Evolutionary conservation across 495 filamentous ascomycete species (phyloP).

Genomic region (Penicillium coffeae): DNA sequence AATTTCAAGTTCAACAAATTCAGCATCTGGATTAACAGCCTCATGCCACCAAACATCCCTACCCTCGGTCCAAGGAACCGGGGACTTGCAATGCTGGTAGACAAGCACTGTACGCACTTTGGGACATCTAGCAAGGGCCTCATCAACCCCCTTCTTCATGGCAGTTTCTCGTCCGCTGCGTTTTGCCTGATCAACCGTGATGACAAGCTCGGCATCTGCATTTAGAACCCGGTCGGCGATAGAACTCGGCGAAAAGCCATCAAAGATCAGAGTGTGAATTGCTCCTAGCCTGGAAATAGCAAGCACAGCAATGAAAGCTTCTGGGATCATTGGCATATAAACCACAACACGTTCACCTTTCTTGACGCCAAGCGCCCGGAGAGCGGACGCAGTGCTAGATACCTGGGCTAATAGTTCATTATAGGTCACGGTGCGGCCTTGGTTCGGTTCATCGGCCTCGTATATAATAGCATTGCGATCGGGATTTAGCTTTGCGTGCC

Average conservation of each 20-base stretch:
- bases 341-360: constrained; percentile 97
- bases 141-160: constrained; percentile 98
- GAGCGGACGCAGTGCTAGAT: constrained; percentile 74
- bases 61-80: constrained; percentile 84
- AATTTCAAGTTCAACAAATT: constrained; percentile 79
- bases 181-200: constrained; percentile 96
- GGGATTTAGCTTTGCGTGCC: constrained; percentile 89
- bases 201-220: constrained; percentile 83
- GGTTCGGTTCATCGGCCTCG: constrained; percentile 86
- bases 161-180: constrained; percentile 96
- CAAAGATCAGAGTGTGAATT: constrained; percentile 97
- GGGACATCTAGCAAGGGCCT: constrained; percentile 95
- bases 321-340: constrained; percentile 98
- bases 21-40: constrained; percentile 91
- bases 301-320: constrained; percentile 86
- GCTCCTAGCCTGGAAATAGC: constrained; percentile 91
- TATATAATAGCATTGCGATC: constrained; percentile 95
- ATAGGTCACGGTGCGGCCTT: constrained; percentile 89
- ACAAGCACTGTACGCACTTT: constrained; percentile 82
- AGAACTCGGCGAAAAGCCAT: constrained; percentile 95
- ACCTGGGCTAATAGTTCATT: constrained; percentile 92
- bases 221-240: constrained; percentile 94
- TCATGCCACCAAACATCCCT: constrained; percentile 98
- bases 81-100: constrained; percentile 91
- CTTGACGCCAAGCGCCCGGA: constrained; percentile 92